Conservation (phyloP, 2,329 filamentous ascomycete genomes). For the Scytalidium sp. region DNA sequence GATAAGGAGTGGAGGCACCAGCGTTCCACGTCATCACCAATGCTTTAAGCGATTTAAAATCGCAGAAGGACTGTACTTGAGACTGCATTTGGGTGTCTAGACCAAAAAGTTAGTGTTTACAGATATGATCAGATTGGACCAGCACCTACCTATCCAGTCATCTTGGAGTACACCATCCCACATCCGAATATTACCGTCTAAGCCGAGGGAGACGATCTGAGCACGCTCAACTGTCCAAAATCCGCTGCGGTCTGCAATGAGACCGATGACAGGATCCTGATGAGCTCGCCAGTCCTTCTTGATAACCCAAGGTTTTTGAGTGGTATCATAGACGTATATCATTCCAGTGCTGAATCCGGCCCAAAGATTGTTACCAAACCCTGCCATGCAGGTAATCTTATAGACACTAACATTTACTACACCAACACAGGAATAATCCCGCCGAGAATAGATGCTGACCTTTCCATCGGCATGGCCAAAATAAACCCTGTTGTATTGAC, state of each 20-base stretch:
- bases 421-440: slow-evolving; percentile 73
- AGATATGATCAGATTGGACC: neutral
- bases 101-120: neutral
- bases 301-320: slow-evolving; percentile 77
- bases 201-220: slow-evolving; percentile 83
- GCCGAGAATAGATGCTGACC: slow-evolving; percentile 81
- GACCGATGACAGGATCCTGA: slow-evolving; percentile 73
- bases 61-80: slow-evolving; percentile 78
- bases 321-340: slow-evolving; percentile 88
- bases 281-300: slow-evolving; percentile 96
- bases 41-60: slow-evolving; percentile 77
- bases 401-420: slow-evolving; percentile 86
- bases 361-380: slow-evolving; percentile 83
- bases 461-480: slow-evolving; percentile 94
- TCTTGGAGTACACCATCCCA: slow-evolving; percentile 95
- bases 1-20: slow-evolving; percentile 88
- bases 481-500: slow-evolving; percentile 75
- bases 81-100: slow-evolving; percentile 80
- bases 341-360: slow-evolving; percentile 92
- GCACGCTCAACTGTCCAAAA: slow-evolving; percentile 81
- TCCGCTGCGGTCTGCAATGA: slow-evolving; percentile 76
- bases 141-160: slow-evolving; percentile 72
- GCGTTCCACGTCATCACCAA: slow-evolving; percentile 95
- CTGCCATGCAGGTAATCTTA: slow-evolving; percentile 86
- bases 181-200: slow-evolving; percentile 76